Percentiles rank a stretch among this genome's conserved stretches.
Conservation (phyloP, 2,329 filamentous ascomycete species). For the Exophiala aquamarina region DNA sequence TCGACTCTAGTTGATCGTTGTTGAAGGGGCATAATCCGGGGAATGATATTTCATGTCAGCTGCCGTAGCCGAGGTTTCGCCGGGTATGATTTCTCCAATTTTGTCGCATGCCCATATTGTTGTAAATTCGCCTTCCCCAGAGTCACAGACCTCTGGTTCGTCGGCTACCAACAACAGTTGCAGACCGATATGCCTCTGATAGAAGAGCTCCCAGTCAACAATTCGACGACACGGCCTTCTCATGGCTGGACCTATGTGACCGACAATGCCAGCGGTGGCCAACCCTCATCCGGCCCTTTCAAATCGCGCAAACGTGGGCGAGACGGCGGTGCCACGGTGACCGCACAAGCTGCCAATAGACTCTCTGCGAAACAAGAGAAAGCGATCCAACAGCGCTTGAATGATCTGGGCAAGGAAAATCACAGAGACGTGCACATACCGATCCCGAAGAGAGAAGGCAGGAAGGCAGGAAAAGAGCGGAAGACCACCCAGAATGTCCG, state of each 20-base stretch:
- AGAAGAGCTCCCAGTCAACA: slow-evolving; percentile 70
- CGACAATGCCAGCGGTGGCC: slow-evolving; percentile 64
- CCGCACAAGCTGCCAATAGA: slow-evolving; percentile 54
- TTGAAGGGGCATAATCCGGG: no score
- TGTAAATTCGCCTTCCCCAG: no score
- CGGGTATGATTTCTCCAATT: no score
- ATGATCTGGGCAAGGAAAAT: slow-evolving; percentile 79
- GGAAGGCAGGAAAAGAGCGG: slow-evolving; percentile 33
- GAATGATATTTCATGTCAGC: no score
- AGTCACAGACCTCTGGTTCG: no score
- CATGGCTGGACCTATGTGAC: slow-evolving; percentile 94
- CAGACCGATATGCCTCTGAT: slow-evolving; percentile 65
- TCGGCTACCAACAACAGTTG: no score
- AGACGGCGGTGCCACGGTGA: slow-evolving; percentile 54
- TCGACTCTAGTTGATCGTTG: no score
- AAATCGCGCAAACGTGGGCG: slow-evolving; percentile 46
- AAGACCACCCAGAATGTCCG: slow-evolving; percentile 49
- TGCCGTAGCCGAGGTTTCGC: no score
- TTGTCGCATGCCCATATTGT: no score
- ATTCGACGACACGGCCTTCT: slow-evolving; percentile 59
- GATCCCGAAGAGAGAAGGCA: slow-evolving; percentile 59
- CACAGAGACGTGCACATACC: slow-evolving; percentile 56
- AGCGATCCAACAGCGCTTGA: slow-evolving; percentile 77
- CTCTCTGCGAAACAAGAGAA: slow-evolving; percentile 77
- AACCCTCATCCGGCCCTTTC: slow-evolving; percentile 52